Evolutionary conservation across 1,284 basidiomycete genomes (phyloP).

Genomic region (Trichosporon coremiiforme): DNA sequence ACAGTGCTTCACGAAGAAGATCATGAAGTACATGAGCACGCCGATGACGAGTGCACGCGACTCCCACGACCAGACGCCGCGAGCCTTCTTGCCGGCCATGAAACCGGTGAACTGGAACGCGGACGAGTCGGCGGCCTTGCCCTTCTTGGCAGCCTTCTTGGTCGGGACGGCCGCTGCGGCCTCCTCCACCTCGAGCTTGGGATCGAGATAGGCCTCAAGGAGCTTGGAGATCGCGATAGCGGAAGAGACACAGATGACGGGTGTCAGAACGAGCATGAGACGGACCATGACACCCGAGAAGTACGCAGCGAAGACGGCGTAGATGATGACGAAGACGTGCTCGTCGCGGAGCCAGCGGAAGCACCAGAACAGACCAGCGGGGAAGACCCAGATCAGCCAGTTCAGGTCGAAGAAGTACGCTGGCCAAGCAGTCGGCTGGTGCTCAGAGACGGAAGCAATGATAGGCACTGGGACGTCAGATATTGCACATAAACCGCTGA

Average conservation of each 20-base stretch:
- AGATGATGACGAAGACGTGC: conserved; percentile 98
- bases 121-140: conserved; percentile 56
- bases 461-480: conserved; percentile 69
- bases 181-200: conserved; percentile 46
- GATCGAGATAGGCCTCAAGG: conserved; percentile 84
- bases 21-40: conserved; percentile 76
- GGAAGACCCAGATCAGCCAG: conserved; percentile 97
- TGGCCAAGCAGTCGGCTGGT: conserved; percentile 99
- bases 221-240: conserved; percentile 89
- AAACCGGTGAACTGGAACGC: conserved; percentile 43
- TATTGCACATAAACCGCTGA: background rate
- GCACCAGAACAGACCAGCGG: conserved; percentile 89
- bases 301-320: conserved; percentile 92
- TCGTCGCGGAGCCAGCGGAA: conserved; percentile 95
- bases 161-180: conserved; percentile 21
- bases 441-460: conserved; percentile 99
- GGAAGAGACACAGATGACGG: conserved; percentile 66
- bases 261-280: conserved; percentile 57
- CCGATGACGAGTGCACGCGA: conserved; percentile 74
- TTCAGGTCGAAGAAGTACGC: conserved; percentile 99
- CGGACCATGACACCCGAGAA: conserved; percentile 99
- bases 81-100: conserved; percentile 42
- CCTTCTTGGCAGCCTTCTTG: conserved; percentile 62
- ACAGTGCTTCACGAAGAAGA: conserved; percentile 92
- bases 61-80: conserved; percentile 83